phyloP scores from a whole-genome alignment of 2,329 filamentous ascomycete species.

The Ophiobolus disseminans region DNA sequence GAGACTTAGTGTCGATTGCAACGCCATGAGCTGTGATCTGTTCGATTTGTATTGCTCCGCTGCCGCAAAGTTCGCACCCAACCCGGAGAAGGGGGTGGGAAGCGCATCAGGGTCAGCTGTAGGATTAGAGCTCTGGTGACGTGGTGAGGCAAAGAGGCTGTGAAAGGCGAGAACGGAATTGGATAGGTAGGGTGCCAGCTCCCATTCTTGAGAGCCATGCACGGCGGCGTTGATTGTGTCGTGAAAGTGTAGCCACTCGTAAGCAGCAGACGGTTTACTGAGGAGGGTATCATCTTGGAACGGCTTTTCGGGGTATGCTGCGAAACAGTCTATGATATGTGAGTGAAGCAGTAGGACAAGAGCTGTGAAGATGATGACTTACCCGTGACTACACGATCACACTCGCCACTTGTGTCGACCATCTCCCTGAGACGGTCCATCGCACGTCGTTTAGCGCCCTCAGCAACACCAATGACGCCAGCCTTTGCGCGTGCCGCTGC shows the following conservation, averaged over 20 bases:
- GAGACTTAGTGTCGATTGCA: constrained; percentile 76
- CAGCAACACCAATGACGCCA: constrained; percentile 68
- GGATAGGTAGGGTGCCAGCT: constrained; percentile 84
- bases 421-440: constrained; percentile 77
- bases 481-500: constrained; percentile 60
- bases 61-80: constrained; percentile 81
- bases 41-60: constrained; percentile 82
- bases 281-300: constrained; percentile 94
- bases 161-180: constrained; percentile 91
- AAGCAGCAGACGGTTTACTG: constrained; percentile 83
- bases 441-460: constrained; percentile 73
- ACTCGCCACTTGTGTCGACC: constrained; percentile 79
- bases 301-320: constrained; percentile 82
- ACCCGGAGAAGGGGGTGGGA: constrained; percentile 78
- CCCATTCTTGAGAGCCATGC: constrained; percentile 89
- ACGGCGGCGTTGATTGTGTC: constrained; percentile 81
- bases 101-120: constrained; percentile 48
- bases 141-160: constrained; percentile 78
- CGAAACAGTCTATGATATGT: constrained; percentile 70
- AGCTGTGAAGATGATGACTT: constrained; percentile 5
- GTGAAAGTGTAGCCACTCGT: constrained; percentile 96
- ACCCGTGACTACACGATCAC: constrained; percentile 75
- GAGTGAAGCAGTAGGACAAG: constrained; percentile 5
- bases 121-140: constrained; percentile 53
- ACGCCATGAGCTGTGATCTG: constrained; percentile 71